Evolutionary conservation across 2,329 filamentous ascomycete genomes (phyloP).

Genomic region (Monosporascus cannonballus): DNA sequence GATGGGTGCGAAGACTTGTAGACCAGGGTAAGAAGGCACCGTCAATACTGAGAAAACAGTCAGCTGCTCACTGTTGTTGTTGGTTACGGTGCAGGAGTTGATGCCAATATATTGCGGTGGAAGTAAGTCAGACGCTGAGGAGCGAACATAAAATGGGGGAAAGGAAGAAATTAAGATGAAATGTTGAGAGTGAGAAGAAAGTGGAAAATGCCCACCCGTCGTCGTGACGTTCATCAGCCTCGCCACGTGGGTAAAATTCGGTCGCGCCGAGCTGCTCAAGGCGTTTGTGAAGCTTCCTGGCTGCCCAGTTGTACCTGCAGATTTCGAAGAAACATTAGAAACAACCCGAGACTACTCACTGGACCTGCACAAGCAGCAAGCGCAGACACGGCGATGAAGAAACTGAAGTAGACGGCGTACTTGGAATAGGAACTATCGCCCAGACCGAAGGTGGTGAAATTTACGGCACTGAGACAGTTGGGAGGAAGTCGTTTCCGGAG

Average conservation of each 20-base stretch:
- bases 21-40: conserved; percentile 77
- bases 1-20: conserved; percentile 55
- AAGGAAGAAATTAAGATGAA: conserved; percentile 7
- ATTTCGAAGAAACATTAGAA: conserved; percentile 4
- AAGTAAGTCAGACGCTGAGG: not conserved
- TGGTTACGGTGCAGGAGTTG: not conserved
- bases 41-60: conserved; percentile 55
- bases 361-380: not conserved
- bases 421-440: conserved; percentile 94
- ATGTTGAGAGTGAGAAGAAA: not conserved
- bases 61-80: not conserved
- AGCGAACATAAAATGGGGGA: not conserved
- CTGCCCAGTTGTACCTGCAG: conserved; percentile 82
- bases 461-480: conserved; percentile 60
- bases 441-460: conserved; percentile 82
- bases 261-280: conserved; percentile 76
- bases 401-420: conserved; percentile 39
- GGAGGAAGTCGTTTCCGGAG: conserved; percentile 71
- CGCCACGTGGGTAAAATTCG: conserved; percentile 70
- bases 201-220: conserved; percentile 62
- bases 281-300: conserved; percentile 79
- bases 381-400: not conserved
- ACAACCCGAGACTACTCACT: not conserved
- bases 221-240: conserved; percentile 89
- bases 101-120: not conserved